phyloP scores from a whole-genome alignment of 495 filamentous ascomycete species.

The Tetracladium marchalianum region DNA sequence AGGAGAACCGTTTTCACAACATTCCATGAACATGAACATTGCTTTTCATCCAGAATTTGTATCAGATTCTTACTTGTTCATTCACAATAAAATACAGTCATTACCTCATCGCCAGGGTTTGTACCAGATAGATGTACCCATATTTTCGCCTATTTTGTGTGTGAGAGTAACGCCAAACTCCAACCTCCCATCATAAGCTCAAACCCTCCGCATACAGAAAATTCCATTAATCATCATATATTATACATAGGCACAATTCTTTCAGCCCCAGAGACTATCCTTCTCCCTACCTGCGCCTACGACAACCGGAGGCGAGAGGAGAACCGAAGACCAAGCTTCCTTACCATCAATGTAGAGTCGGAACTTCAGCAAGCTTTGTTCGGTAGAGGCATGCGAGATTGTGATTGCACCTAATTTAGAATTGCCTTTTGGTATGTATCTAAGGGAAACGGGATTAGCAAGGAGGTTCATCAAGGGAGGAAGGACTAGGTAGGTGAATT shows the following conservation, averaged over 20 bases:
- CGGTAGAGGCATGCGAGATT: slow-evolving; percentile 54
- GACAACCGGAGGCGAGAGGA: slow-evolving; percentile 38
- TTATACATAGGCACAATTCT: background rate
- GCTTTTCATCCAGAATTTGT: no score
- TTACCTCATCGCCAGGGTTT: no score
- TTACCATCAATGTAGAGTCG: slow-evolving; percentile 72
- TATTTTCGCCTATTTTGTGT: no score
- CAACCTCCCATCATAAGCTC: background rate
- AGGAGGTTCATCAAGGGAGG: background rate
- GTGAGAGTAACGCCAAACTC: no score
- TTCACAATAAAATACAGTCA: no score
- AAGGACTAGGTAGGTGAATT: background rate
- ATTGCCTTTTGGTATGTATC: slow-evolving; percentile 78
- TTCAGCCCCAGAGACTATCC: slow-evolving; percentile 15
- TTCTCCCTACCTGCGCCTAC: slow-evolving; percentile 32
- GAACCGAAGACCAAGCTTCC: slow-evolving; percentile 62
- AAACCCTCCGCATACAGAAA: background rate
- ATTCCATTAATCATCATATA: no score
- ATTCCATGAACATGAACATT: no score
- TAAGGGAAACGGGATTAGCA: slow-evolving; percentile 17
- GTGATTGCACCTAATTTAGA: slow-evolving; percentile 87
- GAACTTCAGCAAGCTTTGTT: slow-evolving; percentile 63
- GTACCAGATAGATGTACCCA: no score
- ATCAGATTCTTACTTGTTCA: no score
- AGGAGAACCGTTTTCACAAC: no score